Evolutionary conservation across 2,329 filamentous ascomycete species (phyloP).

Genomic region (Paracoccidioides lutzii): DNA sequence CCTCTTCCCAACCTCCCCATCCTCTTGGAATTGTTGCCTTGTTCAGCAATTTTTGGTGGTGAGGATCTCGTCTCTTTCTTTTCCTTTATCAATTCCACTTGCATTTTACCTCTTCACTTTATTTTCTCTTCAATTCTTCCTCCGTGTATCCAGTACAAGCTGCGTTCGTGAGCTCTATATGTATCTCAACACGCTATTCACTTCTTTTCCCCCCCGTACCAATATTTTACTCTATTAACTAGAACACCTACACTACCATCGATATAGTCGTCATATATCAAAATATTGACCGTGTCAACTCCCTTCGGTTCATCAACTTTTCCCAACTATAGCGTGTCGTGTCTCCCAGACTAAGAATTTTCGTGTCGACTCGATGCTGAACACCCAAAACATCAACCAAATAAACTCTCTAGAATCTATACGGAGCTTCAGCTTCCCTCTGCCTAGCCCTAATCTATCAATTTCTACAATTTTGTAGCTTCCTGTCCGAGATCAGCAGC

Average conservation of each 20-base stretch:
- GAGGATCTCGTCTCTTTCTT: not conserved
- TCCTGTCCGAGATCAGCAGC: not conserved
- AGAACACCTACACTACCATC: not conserved
- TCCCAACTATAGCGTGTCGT: not conserved
- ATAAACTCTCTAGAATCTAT: not conserved
- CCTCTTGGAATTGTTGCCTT: slow-evolving; percentile 7
- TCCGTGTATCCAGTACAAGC: not conserved
- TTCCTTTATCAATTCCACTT: not conserved
- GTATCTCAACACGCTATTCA: not conserved
- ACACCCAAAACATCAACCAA: not conserved
- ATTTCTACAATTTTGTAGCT: slow-evolving; percentile 3
- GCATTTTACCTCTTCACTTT: not conserved
- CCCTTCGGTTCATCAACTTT: not conserved
- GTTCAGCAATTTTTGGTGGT: slow-evolving; percentile 1
- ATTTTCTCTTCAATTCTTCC: not conserved
- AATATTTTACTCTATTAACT: not conserved
- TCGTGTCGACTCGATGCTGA: not conserved
- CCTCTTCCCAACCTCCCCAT: slow-evolving; percentile 7
- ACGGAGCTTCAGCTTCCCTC: not conserved
- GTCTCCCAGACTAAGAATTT: not conserved
- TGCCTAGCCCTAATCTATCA: not conserved
- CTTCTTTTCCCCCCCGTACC: not conserved
- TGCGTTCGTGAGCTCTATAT: not conserved
- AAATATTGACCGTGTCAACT: not conserved
- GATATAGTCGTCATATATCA: not conserved